These are phyloP conservation scores for Miscanthus lutarioriparius DNA, from an alignment of 176 grass and related monocot genomes.

Conservation along the genomic window DNA sequence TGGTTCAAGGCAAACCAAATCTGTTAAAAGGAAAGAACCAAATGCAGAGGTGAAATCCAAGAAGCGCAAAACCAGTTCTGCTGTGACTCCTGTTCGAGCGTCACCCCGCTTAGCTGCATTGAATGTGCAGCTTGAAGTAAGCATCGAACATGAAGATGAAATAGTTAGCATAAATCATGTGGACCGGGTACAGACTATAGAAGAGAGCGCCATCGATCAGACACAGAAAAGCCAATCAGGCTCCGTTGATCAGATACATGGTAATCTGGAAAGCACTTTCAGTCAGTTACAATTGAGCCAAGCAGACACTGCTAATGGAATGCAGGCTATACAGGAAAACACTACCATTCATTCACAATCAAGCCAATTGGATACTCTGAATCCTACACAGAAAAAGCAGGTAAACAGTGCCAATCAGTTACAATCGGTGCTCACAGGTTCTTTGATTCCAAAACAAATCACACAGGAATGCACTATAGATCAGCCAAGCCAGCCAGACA, in stretches of 20 bases:
- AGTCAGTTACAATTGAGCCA: constrained; percentile 22
- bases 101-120: constrained; percentile 47
- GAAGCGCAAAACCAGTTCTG: constrained; percentile 28
- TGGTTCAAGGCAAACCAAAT: constrained; percentile 25
- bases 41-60: constrained; percentile 27
- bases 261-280: constrained; percentile 2
- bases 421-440: neutral
- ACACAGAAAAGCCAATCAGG: constrained; percentile 21
- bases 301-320: constrained; percentile 17
- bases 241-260: neutral
- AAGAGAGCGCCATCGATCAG: constrained; percentile 4
- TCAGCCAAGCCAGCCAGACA: constrained; percentile 20
- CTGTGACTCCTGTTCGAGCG: constrained; percentile 30
- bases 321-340: constrained; percentile 24
- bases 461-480: neutral
- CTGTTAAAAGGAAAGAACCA: constrained; percentile 36
- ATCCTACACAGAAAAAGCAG: constrained; percentile 13
- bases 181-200: constrained; percentile 9
- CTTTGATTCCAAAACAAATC: neutral
- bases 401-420: constrained; percentile 30
- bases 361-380: constrained; percentile 18
- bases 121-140: constrained; percentile 34
- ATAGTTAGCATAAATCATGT: neutral
- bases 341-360: constrained; percentile 15
- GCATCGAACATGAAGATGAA: constrained; percentile 10